Evolutionary conservation across 2,329 filamentous ascomycete species (phyloP).

Genomic region (Arthrobotrys sinensis): DNA sequence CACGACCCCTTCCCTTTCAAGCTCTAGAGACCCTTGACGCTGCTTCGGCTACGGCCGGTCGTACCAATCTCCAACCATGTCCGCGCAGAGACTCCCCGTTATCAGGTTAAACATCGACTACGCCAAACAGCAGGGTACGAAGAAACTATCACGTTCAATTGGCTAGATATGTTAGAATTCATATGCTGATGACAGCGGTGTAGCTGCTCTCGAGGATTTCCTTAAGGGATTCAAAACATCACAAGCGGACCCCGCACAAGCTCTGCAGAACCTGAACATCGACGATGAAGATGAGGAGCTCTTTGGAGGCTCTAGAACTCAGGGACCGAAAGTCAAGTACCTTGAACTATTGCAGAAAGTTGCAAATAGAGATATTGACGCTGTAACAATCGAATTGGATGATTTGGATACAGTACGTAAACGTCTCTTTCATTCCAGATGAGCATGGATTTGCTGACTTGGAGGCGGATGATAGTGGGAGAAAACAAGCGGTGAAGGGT

Average conservation of each 20-base stretch:
- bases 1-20: slow-evolving; percentile 9
- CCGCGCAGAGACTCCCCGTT: slow-evolving; percentile 62
- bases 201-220: slow-evolving; percentile 89
- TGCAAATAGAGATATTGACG: slow-evolving; percentile 81
- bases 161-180: slow-evolving; percentile 1
- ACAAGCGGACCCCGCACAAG: slow-evolving; percentile 80
- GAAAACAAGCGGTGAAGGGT: slow-evolving; percentile 74
- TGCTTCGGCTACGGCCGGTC: slow-evolving; percentile 38
- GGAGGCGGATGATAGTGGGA: slow-evolving; percentile 76
- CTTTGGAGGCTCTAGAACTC: slow-evolving; percentile 75
- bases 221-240: slow-evolving; percentile 89
- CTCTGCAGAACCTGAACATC: slow-evolving; percentile 86
- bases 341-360: slow-evolving; percentile 88
- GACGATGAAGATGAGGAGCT: slow-evolving; percentile 90
- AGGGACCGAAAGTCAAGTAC: slow-evolving; percentile 83
- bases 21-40: slow-evolving; percentile 23
- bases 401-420: slow-evolving; percentile 80
- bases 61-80: slow-evolving; percentile 45
- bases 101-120: slow-evolving; percentile 76
- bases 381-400: slow-evolving; percentile 89
- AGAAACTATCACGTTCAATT: slow-evolving; percentile 32
- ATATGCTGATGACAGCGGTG: slow-evolving; percentile 62
- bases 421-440: neutral
- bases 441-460: slow-evolving; percentile 52
- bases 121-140: slow-evolving; percentile 83